Base-by-base conservation (phyloP, 2,329 filamentous ascomycete genomes). In the Monosporascus ibericus region DNA sequence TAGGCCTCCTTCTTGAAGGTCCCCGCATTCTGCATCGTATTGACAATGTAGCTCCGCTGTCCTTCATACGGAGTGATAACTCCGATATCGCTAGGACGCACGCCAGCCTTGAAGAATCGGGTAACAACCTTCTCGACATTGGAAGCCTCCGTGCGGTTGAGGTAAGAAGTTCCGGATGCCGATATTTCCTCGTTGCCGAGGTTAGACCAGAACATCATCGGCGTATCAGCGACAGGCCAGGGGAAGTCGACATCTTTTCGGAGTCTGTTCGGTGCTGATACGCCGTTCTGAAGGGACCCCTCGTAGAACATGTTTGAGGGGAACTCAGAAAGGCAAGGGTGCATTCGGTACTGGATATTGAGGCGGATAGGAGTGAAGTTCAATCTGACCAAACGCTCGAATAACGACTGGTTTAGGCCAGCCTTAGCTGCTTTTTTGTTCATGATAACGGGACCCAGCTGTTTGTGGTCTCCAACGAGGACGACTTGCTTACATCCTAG, bases 141-240 rank as follows among this genome's bases (percentile, higher is more conserved):
- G 47, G 91, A 88, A 4, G 94, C 92, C 70, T 99, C 94, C 1
- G 94, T 97, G 47, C 94, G 89, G 72, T 99, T 99, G 60, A 99
- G 86, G 67, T 99, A 99, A 2, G 92, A 97, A 2, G 94, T 99
- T 65, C 94, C 94, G 25, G 92, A 96, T 1, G 94, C 94, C 6
- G 92, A 96, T 48, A 99, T 99, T 71, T 99, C 94, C 71, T 99
- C 94, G 55, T 95, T 95, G 55, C 94, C 94, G 51, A 96, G 77
- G 68, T 99, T 99, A 25, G 91, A 95, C 94, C 94, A 99, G 75
- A 99, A 99, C 94, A 97, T 97, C 94, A 99, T 99, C 3, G 94
- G 94, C 61, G 86, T 90, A 68, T 97, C 92, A 20, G 79, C 83
- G 30, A 96, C 90, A 3, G 94, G 94, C 94, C 94, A 99, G 14